Percentiles rank a stretch among this genome's conserved stretches.
Conservation (phyloP, 176 grass and related monocot genomes). For the Ensete ventricosum region DNA sequence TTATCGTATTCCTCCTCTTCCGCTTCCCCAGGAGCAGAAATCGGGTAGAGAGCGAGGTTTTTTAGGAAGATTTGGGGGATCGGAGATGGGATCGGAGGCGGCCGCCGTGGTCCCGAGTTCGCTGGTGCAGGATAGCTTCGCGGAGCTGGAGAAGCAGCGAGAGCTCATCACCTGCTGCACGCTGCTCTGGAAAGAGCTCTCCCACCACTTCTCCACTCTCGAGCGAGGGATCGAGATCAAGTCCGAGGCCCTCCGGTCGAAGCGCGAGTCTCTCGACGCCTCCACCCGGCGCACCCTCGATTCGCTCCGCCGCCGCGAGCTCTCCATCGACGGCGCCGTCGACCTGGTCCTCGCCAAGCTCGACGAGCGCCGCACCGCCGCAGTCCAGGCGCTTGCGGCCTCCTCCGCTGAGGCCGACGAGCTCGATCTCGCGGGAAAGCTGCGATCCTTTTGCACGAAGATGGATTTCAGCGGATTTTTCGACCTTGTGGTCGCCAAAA, state of each 20-base stretch:
- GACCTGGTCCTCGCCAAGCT: constrained; percentile 37
- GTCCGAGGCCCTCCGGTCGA: constrained; percentile 47
- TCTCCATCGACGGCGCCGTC: constrained; percentile 48
- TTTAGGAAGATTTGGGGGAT: neutral
- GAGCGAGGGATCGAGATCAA: constrained; percentile 47
- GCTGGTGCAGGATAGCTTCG: constrained; percentile 50
- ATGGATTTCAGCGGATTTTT: constrained; percentile 58
- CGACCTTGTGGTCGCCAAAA: constrained; percentile 41
- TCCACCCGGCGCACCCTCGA: constrained; percentile 41
- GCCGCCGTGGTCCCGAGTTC: neutral
- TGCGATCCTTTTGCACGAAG: constrained; percentile 38
- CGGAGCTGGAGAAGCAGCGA: constrained; percentile 63
- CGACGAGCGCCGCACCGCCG: constrained; percentile 25
- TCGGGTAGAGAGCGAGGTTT: no score
- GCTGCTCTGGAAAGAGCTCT: constrained; percentile 57
- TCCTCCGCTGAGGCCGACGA: neutral
- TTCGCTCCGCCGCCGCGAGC: constrained; percentile 42
- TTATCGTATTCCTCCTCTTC: constrained; percentile 3
- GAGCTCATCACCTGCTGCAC: constrained; percentile 63
- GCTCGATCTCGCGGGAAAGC: constrained; percentile 24
- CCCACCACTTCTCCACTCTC: constrained; percentile 45
- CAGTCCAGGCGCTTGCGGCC: neutral
- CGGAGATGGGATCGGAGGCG: constrained; percentile 18
- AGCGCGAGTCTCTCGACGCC: constrained; percentile 37
- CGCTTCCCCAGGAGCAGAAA: neutral